Conservation (phyloP, 2,329 filamentous ascomycete species). For the Plenodomus tracheiphilus region DNA sequence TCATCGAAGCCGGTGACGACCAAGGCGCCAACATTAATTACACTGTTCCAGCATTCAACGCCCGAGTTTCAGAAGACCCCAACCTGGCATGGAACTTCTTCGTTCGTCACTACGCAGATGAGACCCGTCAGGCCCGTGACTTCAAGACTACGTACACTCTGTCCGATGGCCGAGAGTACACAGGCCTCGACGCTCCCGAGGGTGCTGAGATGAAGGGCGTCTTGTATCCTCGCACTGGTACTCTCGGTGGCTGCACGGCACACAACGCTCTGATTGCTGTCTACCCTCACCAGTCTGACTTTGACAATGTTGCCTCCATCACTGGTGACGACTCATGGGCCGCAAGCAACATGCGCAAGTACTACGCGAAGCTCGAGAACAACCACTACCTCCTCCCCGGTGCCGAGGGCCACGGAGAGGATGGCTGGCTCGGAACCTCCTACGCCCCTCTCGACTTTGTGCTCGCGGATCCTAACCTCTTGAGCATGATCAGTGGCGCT, state of each 20-base stretch:
- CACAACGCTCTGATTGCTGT: constrained; percentile 66
- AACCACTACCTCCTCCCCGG: constrained; percentile 55
- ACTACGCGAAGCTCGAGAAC: constrained; percentile 60
- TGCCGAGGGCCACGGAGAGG: constrained; percentile 57
- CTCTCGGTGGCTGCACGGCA: constrained; percentile 61
- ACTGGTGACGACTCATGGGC: constrained; percentile 66
- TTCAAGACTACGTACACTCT: constrained; percentile 62
- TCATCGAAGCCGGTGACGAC: constrained; percentile 65
- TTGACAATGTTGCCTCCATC: constrained; percentile 58
- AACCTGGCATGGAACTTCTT: constrained; percentile 66
- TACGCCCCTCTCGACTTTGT: constrained; percentile 57
- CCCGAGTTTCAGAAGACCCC: constrained; percentile 59
- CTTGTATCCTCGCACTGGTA: constrained; percentile 61
- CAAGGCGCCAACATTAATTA: constrained; percentile 56
- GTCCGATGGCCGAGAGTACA: constrained; percentile 45
- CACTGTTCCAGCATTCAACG: constrained; percentile 59
- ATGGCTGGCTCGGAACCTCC: constrained; percentile 61
- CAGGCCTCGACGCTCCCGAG: constrained; percentile 56
- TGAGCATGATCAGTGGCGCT: constrained; percentile 56
- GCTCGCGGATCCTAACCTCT: constrained; percentile 56
- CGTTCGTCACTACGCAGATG: constrained; percentile 63
- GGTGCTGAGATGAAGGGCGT: constrained; percentile 58
- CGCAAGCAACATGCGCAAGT: constrained; percentile 61
- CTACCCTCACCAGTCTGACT: constrained; percentile 63
- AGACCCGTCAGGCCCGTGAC: constrained; percentile 57